Conservation (phyloP, 23 red algal genomes). For the Gracilariopsis chorda region DNA sequence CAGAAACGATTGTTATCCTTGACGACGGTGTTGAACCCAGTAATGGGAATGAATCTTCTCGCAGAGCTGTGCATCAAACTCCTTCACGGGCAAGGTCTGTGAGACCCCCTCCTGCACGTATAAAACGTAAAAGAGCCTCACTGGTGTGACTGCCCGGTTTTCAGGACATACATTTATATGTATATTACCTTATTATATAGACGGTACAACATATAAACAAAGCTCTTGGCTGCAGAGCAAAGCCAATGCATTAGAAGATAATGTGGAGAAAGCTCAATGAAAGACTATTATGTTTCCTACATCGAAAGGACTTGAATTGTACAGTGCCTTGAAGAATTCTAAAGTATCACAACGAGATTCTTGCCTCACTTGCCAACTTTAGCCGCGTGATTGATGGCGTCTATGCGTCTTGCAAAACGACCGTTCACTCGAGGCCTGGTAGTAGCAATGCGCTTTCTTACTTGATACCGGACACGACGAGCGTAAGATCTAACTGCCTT, state of each 20-base stretch:
- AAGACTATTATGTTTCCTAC: no score
- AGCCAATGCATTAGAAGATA: no score
- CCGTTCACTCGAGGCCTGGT: slow-evolving; percentile 70
- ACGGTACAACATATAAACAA: slow-evolving; percentile 26
- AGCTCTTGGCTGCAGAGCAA: background rate
- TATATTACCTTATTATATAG: slow-evolving; percentile 8
- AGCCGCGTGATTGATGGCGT: slow-evolving; percentile 20
- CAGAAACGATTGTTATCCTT: background rate
- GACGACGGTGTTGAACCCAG: background rate
- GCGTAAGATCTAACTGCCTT: slow-evolving; percentile 59
- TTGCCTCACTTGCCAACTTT: background rate
- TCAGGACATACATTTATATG: slow-evolving; percentile 9
- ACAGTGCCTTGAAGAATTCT: no score
- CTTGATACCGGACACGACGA: slow-evolving; percentile 52
- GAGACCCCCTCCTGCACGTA: background rate
- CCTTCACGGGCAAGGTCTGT: background rate
- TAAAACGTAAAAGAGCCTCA: background rate
- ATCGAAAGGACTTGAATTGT: no score
- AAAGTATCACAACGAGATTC: no score
- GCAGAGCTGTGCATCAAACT: background rate
- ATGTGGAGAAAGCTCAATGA: no score
- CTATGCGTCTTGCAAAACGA: slow-evolving; percentile 56
- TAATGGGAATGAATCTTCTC: background rate
- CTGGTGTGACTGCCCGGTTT: background rate
- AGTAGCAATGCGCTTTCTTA: slow-evolving; percentile 66